phyloP scores from a whole-genome alignment of 2,329 filamentous ascomycete species.

The Arthrobotrys sinensis region DNA sequence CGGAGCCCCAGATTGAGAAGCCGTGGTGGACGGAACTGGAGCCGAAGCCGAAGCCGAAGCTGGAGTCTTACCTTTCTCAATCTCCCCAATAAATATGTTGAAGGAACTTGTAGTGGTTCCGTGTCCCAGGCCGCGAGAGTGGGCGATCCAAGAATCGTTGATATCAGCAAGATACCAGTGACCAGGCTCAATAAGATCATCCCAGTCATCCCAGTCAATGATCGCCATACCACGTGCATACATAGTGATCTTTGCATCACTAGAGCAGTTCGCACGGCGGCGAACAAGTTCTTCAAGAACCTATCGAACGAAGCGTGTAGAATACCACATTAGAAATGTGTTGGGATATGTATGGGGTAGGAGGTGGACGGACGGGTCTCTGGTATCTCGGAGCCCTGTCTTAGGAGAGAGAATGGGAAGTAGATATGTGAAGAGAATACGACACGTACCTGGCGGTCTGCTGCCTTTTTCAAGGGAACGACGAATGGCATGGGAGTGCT shows the following conservation, averaged over 20 bases:
- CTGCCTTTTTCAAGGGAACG: conserved; percentile 47
- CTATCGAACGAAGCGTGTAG: not conserved
- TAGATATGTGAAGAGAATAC: not conserved
- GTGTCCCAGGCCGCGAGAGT: conserved; percentile 1
- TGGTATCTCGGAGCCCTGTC: not conserved
- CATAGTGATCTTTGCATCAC: conserved; percentile 36
- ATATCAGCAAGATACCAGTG: conserved; percentile 52
- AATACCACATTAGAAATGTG: conserved; percentile 24
- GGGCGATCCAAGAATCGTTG: conserved; percentile 32
- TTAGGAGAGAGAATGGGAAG: not conserved
- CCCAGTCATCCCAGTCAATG: conserved; percentile 59
- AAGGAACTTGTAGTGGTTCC: not conserved
- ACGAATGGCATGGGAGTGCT: conserved; percentile 49
- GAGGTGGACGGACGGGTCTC: not conserved
- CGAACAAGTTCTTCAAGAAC: conserved; percentile 26
- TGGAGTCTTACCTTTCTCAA: conserved; percentile 8
- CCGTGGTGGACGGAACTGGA: not conserved
- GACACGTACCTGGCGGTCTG: conserved; percentile 32
- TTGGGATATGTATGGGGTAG: not conserved
- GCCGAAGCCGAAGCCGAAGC: not conserved
- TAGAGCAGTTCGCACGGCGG: conserved; percentile 18
- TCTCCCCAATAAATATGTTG: not conserved
- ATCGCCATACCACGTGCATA: conserved; percentile 30
- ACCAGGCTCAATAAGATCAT: conserved; percentile 41
- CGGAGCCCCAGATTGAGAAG: not conserved